Base-by-base conservation (phyloP, 306 rosid genomes). In the Spatholobus suberectus region DNA sequence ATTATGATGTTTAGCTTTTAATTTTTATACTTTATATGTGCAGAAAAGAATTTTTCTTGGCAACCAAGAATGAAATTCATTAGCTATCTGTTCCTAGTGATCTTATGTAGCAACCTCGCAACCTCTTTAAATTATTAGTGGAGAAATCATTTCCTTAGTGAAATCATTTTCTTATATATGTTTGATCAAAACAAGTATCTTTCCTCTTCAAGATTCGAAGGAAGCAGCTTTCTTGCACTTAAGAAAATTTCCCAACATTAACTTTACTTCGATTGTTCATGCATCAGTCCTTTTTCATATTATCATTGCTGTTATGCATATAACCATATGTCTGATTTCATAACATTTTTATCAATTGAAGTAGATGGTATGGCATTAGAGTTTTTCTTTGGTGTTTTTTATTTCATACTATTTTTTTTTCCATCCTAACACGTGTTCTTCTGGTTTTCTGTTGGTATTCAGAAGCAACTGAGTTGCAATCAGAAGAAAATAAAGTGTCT, bases 401-500 rank as follows among this genome's bases (percentile, higher is more conserved):
- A 18, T 61, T 70, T 49, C 57, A 21, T 63, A n/a, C 37, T 38
- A 13, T 1, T 5, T 49, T 54, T 52, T n/a, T 35, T 66, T 1
- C 29, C 52, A 18, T 35, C 67, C 69, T 59, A 61, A 78, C 23
- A 6, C 43, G 1, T 15, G 37, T 12, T 5, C 59, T 87, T 11
- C 8, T 73, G 20, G 57, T 70, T 88, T 61, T 84, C 17, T 57
- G 78, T 77, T 87, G 73, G 83, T 87, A 70, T 78, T 75, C 71
- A 96, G 99, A 94, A 72, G 81, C 88, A 66, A 61, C 86, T 26
- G 94, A 88, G 55, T 74, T 84, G 81, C 93, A 89, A 71, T 90
- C 94, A 3, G 98, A 95, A 83, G 97, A 92, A 72, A 95, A 92
- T 29, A 93, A 87, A 85, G 86, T 40, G 67, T 90, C 86, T 27